Base-by-base conservation (phyloP, 257 asterid genomes). In the Asclepias syriaca region DNA sequence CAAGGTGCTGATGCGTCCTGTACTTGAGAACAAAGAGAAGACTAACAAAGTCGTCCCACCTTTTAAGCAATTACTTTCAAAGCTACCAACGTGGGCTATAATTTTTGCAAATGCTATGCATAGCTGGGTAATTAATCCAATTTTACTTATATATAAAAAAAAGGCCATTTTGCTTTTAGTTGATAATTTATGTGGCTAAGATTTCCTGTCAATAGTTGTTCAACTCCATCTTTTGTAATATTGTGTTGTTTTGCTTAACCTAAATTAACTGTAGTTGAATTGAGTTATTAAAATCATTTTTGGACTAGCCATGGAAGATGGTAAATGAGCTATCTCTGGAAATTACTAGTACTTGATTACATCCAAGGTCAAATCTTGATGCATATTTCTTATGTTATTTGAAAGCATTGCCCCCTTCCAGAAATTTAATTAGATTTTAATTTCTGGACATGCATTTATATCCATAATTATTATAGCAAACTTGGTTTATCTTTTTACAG, bases 51-150 rank as follows among this genome's bases (percentile, higher is more conserved):
- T 75, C 64, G 77, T 89, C 70, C 99, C 99, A 73, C 98, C 99
- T 72, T 91, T 94, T 69, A 81, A 87, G 46, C 83, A 85, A 75
- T 82, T 94, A 81, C 98, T 94, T 78, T 92, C 99, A 40, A 94
- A 89, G 89, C 82, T 82, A 59, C 99, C 99, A 58, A 94, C 99
- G 51, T 94, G 99, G 99, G 86, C 98, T 65, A 75, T 94, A 53
- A 88, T 94, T 69, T 84, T 90, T 71, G 98, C 99, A 79, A 94
- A 94, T 84, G 89, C 96, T 74, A 94, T 94, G 99, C 98, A 94
- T 75, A 91, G 98, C 87, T 94, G 99, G 99, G 99, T 94, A 92
- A 77, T 71, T 34, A 63, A 71, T 79, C 75, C 70, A 22, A 29
- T 2, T 29, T 29, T 29, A 29, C 34, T 29, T 29, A 29, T 29